These are phyloP conservation scores for Groenewaldozyma salmanticensis DNA, from an alignment of 805 yeast genomes.

Conservation along the genomic window DNA sequence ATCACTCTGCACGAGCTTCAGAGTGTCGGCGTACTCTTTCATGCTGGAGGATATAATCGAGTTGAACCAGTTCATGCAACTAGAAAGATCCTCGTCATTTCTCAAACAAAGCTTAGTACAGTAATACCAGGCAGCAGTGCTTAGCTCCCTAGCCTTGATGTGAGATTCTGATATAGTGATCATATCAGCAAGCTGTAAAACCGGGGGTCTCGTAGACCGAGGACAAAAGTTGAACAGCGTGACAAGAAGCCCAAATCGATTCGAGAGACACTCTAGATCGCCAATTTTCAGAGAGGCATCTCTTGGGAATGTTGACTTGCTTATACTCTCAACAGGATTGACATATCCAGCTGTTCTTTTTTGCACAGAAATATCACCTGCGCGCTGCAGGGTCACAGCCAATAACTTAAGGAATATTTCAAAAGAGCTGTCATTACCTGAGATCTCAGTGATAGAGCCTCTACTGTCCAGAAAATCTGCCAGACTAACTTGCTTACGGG, in stretches of 20 bases:
- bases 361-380: neutral
- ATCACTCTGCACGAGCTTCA: neutral
- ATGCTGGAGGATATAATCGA: neutral
- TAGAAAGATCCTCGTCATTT: neutral
- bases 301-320: neutral
- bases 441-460: neutral
- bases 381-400: slow-evolving; percentile 1
- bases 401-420: slow-evolving; percentile 3
- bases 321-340: slow-evolving; percentile 5
- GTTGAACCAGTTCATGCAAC: slow-evolving; percentile 4
- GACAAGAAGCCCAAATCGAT: slow-evolving; percentile 7
- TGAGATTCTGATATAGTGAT: slow-evolving; percentile 6
- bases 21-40: slow-evolving; percentile 3
- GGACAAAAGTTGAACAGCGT: slow-evolving; percentile 5
- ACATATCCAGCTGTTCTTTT: slow-evolving; percentile 5
- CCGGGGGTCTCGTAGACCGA: slow-evolving; percentile 2
- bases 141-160: slow-evolving; percentile 4
- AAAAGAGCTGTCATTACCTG: slow-evolving; percentile 1
- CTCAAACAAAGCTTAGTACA: neutral
- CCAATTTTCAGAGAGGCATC: slow-evolving; percentile 1
- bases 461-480: neutral
- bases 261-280: slow-evolving; percentile 6
- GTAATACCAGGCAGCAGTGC: slow-evolving; percentile 3
- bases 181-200: slow-evolving; percentile 5
- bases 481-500: neutral